A percentile compares a stretch with the other conserved stretches of the same genome.
Evolutionary conservation across 1,139 yeast genomes (phyloP).

Genomic region (Hyphopichia pseudoburtonii): DNA sequence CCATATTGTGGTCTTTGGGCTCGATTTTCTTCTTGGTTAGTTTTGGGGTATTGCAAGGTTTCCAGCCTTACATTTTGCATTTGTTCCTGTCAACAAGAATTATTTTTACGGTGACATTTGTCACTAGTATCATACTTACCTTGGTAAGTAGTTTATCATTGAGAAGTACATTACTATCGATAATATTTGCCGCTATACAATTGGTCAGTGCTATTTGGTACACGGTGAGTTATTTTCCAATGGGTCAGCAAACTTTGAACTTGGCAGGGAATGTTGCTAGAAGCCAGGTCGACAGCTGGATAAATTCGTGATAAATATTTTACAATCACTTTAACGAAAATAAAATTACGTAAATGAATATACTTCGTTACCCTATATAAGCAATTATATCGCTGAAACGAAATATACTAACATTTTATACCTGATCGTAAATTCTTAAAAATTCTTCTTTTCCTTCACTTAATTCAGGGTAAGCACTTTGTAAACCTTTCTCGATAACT

Average conservation of each 20-base stretch:
- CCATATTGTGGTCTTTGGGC: conserved; percentile 61
- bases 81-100: conserved; percentile 51
- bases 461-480: conserved; percentile 33
- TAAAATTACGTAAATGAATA: too few relatives aligned
- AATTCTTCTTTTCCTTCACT: conserved; percentile 10
- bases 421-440: conserved; percentile 1
- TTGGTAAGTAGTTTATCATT: conserved; percentile 47
- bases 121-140: conserved; percentile 51
- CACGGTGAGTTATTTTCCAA: conserved; percentile 62
- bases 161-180: conserved; percentile 48
- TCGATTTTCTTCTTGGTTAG: conserved; percentile 56
- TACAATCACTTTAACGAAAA: too few relatives aligned
- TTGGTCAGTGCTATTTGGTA: conserved; percentile 54
- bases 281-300: conserved; percentile 60
- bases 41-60: conserved; percentile 60
- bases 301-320: conserved; percentile 41
- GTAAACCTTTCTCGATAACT: conserved; percentile 46
- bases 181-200: conserved; percentile 53
- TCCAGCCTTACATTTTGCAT: conserved; percentile 46
- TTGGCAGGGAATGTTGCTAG: conserved; percentile 57
- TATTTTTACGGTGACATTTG: conserved; percentile 49
- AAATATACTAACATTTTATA: too few relatives aligned
- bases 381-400: too few relatives aligned
- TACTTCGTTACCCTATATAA: too few relatives aligned
- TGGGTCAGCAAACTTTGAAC: conserved; percentile 56